Evolutionary conservation across 805 yeast genomes (phyloP), one percentile per base, ranked within the genome.

Genomic region (Metschnikowia lachancei): DNA sequence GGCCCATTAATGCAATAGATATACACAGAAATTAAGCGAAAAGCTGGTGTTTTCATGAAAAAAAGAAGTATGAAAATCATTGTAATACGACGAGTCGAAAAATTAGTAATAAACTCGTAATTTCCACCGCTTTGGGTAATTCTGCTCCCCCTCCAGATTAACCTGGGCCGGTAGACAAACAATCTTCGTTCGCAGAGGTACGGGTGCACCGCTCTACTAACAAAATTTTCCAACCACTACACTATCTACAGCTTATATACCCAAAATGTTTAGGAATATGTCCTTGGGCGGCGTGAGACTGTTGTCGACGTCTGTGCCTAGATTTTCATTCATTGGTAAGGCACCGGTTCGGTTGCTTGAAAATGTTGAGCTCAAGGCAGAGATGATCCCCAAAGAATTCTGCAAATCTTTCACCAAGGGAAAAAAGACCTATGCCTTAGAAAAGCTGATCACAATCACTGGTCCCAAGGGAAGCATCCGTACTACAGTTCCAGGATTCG

Each of bases 381-480:
- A 75, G 60, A 62, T 77, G 38, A 69, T 84, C 43, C 73, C 78
- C 2, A 69, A 69, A 30, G 77, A 72, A 55, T 70, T 70, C 45
- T 86, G 89, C 55, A 77, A 72, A 56, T 62, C 76, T 32, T 78
- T 85, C 67, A 76, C 81, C 59, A 83, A 84, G 59, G 95, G 95
- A 16, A 76, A 79, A 56, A 72, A 78, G 36, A 72, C 75, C 2
- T 70, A 85, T 53, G 69, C 66, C 26, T 71, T 89, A 48, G 79
- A 85, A 45, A 78, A 81, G 59, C 67, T 74, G 35, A 74, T 85
- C 32, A 77, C 77, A 5, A 72, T 90, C 16, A 68, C 67, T 34
- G 97, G 97, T 1, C 97, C 97, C 17, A 78, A 76, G 57, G 98
- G 97, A 16, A 65, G 65, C 4, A 63, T 90, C 37, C 70, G 70